A percentile compares a stretch with the other conserved stretches of the same genome.
phyloP scores from a whole-genome alignment of 805 yeast genomes.

The Wickerhamiella allomyrinae region DNA sequence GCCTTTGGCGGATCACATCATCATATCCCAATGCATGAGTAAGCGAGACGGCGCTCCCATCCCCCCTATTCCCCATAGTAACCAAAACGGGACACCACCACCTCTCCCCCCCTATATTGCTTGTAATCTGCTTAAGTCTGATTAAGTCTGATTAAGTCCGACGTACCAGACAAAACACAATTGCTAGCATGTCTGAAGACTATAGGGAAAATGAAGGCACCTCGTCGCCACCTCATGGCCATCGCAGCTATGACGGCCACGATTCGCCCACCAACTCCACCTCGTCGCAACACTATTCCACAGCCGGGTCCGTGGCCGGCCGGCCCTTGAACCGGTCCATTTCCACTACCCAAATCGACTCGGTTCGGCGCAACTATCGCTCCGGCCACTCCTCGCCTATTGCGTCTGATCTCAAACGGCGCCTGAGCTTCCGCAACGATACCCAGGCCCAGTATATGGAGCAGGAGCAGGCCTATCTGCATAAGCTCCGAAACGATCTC shows the following conservation, averaged over 20 bases:
- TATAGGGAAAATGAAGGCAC: neutral
- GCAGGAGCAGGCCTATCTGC: slow-evolving; percentile 55
- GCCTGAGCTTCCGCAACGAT: slow-evolving; percentile 6
- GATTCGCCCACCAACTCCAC: neutral
- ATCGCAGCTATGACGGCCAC: neutral
- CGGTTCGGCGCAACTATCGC: neutral
- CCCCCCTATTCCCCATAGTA: no score
- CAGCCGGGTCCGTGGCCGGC: neutral
- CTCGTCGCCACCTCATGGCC: neutral
- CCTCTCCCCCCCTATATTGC: no score
- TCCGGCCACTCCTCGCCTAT: neutral
- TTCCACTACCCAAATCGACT: neutral
- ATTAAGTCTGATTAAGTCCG: no score
- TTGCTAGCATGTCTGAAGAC: neutral
- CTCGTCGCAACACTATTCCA: neutral
- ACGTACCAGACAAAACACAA: no score
- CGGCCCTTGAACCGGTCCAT: neutral
- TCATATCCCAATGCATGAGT: no score
- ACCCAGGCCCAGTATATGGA: slow-evolving; percentile 33
- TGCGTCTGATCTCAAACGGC: neutral
- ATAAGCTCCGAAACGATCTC: slow-evolving; percentile 43
- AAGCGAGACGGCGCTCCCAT: no score
- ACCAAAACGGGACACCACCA: no score
- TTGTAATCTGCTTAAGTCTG: no score
- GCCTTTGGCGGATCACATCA: no score